Evolutionary conservation across 768 basidiomycete genomes (phyloP).

Genomic region (Mycena kentingensis): DNA sequence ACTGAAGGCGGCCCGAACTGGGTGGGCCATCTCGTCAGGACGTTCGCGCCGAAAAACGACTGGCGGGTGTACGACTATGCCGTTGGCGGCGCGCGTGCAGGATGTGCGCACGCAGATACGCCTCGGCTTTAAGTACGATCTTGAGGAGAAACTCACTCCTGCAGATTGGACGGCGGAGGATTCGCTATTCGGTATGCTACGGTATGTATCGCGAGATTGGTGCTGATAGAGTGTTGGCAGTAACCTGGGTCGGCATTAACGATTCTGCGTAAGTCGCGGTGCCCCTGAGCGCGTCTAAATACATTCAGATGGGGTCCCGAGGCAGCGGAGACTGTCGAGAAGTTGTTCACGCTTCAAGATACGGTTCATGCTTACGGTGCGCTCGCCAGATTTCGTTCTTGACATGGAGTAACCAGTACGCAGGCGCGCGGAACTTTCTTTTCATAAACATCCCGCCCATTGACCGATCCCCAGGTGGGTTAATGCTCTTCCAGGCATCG

Average conservation of each 20-base stretch:
- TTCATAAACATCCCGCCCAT: conserved; percentile 47
- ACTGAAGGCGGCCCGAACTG: conserved; percentile 41
- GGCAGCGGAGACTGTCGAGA: conserved; percentile 22
- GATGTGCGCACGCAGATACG: conserved; percentile 36
- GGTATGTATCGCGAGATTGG: not conserved
- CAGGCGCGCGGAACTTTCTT: conserved; percentile 40
- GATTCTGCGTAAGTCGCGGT: conserved; percentile 37
- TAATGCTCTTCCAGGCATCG: too few relatives aligned
- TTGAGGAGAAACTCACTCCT: conserved; percentile 28
- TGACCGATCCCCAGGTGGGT: conserved; percentile 33
- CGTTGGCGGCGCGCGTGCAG: conserved; percentile 37
- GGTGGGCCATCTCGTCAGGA: conserved; percentile 40
- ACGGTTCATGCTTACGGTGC: conserved; percentile 31
- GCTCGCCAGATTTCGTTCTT: not conserved
- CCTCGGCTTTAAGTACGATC: conserved; percentile 30
- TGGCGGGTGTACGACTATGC: conserved; percentile 48
- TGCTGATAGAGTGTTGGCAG: conserved; percentile 23
- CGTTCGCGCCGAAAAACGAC: conserved; percentile 4
- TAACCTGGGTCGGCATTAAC: conserved; percentile 52
- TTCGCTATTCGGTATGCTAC: conserved; percentile 36
- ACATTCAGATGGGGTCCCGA: conserved; percentile 6
- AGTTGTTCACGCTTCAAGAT: conserved; percentile 39
- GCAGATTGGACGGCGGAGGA: conserved; percentile 33
- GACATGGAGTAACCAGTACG: not conserved
- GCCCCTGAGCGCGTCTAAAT: not conserved